These are phyloP conservation scores for Solanum sejunctum DNA, from an alignment of 257 asterid species.

Conservation along the genomic window DNA sequence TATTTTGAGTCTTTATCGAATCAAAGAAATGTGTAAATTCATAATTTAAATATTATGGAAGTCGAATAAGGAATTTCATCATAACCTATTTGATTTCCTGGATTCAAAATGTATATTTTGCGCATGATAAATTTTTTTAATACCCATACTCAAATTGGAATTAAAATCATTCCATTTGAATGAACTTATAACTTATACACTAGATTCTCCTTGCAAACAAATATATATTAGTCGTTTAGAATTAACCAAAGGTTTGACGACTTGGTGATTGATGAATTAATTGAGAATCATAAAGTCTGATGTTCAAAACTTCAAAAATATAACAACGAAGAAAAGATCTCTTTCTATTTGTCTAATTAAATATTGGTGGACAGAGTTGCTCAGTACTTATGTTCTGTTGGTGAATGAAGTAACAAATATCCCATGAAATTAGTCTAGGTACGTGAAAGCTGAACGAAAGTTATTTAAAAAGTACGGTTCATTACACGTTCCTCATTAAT, in stretches of 20 bases:
- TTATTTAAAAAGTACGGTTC: not conserved
- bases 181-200: not conserved
- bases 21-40: not conserved
- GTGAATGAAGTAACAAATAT: not conserved
- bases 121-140: not conserved
- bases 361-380: not conserved
- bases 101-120: not conserved
- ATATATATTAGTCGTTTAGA: not conserved
- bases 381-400: not conserved
- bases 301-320: no score
- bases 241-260: not conserved
- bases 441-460: no score
- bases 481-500: not conserved
- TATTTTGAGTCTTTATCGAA: not conserved
- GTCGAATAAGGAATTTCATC: not conserved
- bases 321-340: not conserved
- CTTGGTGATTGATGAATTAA: not conserved
- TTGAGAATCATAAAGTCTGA: not conserved
- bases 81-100: not conserved
- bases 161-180: not conserved
- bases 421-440: not conserved
- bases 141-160: accelerated
- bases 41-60: not conserved
- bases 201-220: not conserved
- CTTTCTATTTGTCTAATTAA: not conserved